These are phyloP conservation scores for Stachybotrys echinatus DNA, from an alignment of 2,329 filamentous ascomycete genomes.

Conservation along the genomic window DNA sequence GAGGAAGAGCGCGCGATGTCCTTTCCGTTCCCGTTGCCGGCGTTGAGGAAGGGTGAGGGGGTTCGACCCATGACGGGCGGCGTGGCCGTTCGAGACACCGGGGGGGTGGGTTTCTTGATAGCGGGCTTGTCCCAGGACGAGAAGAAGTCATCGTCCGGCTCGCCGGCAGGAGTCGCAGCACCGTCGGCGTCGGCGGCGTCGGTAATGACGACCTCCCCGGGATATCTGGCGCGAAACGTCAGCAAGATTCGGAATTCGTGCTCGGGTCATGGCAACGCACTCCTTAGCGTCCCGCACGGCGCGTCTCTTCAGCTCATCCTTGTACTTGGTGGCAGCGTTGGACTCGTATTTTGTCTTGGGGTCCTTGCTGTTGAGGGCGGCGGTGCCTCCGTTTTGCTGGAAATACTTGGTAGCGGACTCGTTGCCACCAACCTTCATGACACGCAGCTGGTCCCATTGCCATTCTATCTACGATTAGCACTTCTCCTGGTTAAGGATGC, in stretches of 20 bases:
- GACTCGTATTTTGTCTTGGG: conserved; percentile 96
- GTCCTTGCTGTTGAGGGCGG: conserved; percentile 93
- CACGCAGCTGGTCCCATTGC: conserved; percentile 97
- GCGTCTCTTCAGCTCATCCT: conserved; percentile 87
- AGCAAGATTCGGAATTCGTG: conserved; percentile 10
- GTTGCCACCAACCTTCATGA: conserved; percentile 98
- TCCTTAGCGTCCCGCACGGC: conserved; percentile 78
- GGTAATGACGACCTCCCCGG: conserved; percentile 77
- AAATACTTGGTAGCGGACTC: conserved; percentile 98
- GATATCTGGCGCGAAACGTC: conserved; percentile 53
- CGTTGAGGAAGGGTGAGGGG: conserved; percentile 83
- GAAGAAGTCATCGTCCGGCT: conserved; percentile 94
- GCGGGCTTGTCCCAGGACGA: conserved; percentile 98
- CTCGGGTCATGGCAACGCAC: conserved; percentile 45
- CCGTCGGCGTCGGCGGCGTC: conserved; percentile 65
- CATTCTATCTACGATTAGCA: too few relatives aligned
- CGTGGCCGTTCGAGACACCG: conserved; percentile 82
- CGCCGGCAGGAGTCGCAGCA: conserved; percentile 71
- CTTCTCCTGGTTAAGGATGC: too few relatives aligned
- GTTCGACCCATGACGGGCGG: conserved; percentile 77
- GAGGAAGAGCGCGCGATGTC: conserved; percentile 74
- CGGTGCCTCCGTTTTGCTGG: conserved; percentile 90
- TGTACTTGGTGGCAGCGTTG: conserved; percentile 91
- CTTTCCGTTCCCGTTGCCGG: conserved; percentile 66
- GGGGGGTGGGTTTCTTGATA: conserved; percentile 93